A percentile compares a stretch with the other conserved stretches of the same genome.
These are phyloP conservation scores for Saposhnikovia divaricata DNA, from an alignment of 129 eudicot genomes.

Conservation along the genomic window DNA sequence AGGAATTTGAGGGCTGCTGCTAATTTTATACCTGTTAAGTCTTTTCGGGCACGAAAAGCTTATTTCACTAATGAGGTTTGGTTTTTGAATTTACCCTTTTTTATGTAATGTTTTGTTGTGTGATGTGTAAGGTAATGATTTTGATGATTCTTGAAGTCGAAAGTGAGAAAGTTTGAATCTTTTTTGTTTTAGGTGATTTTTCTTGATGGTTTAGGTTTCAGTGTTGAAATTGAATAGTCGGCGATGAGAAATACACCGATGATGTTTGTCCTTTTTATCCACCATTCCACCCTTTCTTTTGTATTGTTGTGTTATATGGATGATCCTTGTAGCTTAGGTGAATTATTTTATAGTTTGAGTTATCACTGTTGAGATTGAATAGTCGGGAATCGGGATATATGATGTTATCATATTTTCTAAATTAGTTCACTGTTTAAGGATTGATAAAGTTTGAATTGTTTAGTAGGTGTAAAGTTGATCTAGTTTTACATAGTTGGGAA, in stretches of 20 bases:
- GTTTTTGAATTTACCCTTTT: not conserved
- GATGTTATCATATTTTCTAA: not conserved
- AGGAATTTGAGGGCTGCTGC: conserved; percentile 69
- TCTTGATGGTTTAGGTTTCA: not conserved
- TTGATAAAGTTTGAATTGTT: not conserved
- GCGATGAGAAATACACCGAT: not conserved
- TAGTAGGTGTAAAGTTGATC: not conserved
- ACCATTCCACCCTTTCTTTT: no score
- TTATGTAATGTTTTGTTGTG: not conserved
- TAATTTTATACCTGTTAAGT: conserved; percentile 65
- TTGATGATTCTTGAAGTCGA: not conserved
- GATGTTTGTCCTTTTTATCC: no score
- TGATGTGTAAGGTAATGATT: not conserved
- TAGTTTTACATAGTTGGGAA: not conserved
- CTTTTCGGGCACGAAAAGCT: conserved; percentile 58
- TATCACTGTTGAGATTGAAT: not conserved
- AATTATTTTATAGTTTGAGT: not conserved
- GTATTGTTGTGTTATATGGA: not conserved
- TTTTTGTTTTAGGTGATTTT: not conserved
- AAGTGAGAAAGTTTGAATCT: not conserved
- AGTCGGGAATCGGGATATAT: not conserved
- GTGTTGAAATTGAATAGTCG: not conserved
- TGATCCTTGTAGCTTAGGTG: not conserved
- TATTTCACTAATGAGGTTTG: conserved; percentile 69
- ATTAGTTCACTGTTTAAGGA: not conserved